These are phyloP conservation scores for Coffea humblotiana DNA, from an alignment of 305 asterid species.

Conservation along the genomic window DNA sequence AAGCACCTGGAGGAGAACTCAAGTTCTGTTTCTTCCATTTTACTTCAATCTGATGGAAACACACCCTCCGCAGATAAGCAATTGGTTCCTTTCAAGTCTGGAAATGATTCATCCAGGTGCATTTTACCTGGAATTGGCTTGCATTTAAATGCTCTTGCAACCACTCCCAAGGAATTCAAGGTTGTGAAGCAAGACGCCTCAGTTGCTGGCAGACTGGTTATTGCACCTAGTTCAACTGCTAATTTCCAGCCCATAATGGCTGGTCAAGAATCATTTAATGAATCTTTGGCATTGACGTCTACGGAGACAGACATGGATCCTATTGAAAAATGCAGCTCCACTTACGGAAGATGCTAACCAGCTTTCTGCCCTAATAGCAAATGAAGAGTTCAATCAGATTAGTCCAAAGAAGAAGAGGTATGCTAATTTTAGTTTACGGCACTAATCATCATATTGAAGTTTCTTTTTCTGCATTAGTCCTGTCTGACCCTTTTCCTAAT, in stretches of 20 bases:
- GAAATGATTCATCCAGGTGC: slow-evolving; percentile 49
- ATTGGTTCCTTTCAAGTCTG: slow-evolving; percentile 30
- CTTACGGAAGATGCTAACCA: slow-evolving; percentile 50
- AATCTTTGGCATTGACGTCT: slow-evolving; percentile 31
- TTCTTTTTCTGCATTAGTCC: background rate
- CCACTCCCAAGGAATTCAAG: slow-evolving; percentile 61
- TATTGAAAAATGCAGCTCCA: slow-evolving; percentile 36
- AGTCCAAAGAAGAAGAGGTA: slow-evolving; percentile 96
- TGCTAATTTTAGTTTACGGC: background rate
- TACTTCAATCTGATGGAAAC: slow-evolving; percentile 40
- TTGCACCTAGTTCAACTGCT: slow-evolving; percentile 55
- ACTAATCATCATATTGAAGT: background rate
- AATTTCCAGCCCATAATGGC: slow-evolving; percentile 39
- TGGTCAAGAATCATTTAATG: slow-evolving; percentile 42
- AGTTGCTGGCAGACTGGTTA: slow-evolving; percentile 54
- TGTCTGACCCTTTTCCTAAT: slow-evolving; percentile 22
- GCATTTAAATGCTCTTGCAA: slow-evolving; percentile 86
- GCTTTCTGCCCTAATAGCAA: slow-evolving; percentile 39
- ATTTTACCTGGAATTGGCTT: slow-evolving; percentile 84
- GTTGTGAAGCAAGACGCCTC: slow-evolving; percentile 49
- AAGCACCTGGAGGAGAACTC: slow-evolving; percentile 53
- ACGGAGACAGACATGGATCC: slow-evolving; percentile 42
- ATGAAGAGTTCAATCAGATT: slow-evolving; percentile 61
- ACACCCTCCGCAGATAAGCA: slow-evolving; percentile 41
- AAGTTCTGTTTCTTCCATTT: slow-evolving; percentile 41